Conservation (phyloP, 2,329 filamentous ascomycete genomes). For the Neoscytalidium dimidiatum region DNA sequence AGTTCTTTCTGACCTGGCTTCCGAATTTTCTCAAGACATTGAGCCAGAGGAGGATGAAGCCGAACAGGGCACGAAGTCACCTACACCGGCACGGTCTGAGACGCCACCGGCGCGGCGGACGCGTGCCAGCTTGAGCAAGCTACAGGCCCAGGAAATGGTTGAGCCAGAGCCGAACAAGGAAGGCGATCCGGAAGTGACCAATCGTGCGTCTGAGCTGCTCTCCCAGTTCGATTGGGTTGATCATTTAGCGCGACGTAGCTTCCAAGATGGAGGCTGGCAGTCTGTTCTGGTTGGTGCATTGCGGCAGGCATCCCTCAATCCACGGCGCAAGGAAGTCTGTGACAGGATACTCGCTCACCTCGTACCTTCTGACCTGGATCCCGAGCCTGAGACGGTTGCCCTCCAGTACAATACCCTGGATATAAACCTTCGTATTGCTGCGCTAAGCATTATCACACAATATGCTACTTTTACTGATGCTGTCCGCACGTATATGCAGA, state of each 20-base stretch:
- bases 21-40: conserved; percentile 34
- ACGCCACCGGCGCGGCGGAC: conserved; percentile 79
- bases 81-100: conserved; percentile 42
- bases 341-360: conserved; percentile 78
- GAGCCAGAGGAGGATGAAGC: conserved; percentile 53
- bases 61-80: conserved; percentile 44
- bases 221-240: conserved; percentile 81
- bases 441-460: conserved; percentile 82
- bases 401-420: conserved; percentile 74
- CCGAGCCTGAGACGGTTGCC: conserved; percentile 72
- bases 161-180: not conserved
- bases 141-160: not conserved
- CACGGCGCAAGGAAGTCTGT: conserved; percentile 68
- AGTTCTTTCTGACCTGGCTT: conserved; percentile 72
- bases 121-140: conserved; percentile 79
- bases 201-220: conserved; percentile 77
- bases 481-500: conserved; percentile 84
- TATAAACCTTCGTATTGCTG: conserved; percentile 78
- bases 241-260: conserved; percentile 78
- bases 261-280: conserved; percentile 88
- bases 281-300: conserved; percentile 84
- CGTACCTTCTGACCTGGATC: conserved; percentile 75
- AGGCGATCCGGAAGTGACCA: not conserved
- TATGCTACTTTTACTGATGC: conserved; percentile 84
- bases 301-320: conserved; percentile 78